Evolutionary conservation across 441 rosid genomes (phyloP).

Genomic region (Melastoma candidum): DNA sequence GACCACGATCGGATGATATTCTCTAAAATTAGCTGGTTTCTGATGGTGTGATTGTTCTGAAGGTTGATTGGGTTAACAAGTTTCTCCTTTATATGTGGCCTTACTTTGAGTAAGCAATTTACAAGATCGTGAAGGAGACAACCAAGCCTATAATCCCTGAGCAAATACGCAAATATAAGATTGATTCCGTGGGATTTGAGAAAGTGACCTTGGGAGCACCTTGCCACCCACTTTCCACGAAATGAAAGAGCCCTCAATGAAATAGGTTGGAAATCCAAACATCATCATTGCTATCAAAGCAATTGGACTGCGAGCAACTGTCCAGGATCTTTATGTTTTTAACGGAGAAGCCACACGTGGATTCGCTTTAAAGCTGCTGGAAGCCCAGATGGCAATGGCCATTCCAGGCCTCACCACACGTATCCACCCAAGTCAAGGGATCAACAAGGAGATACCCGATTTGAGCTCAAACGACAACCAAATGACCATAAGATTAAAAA

Average conservation of each 20-base stretch:
- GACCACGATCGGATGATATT: too few relatives aligned
- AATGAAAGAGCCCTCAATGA: constrained; percentile 55
- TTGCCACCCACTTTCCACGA: constrained; percentile 62
- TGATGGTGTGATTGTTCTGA: constrained; percentile 8
- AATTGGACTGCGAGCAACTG: constrained; percentile 51
- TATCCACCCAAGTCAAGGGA: too few relatives aligned
- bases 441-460: too few relatives aligned
- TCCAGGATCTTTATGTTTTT: constrained; percentile 23
- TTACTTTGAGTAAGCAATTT: constrained; percentile 56
- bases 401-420: too few relatives aligned
- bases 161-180: constrained; percentile 55
- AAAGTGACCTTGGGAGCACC: constrained; percentile 44
- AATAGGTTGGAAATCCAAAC: constrained; percentile 78
- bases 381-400: too few relatives aligned
- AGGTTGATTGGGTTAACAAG: constrained; percentile 72
- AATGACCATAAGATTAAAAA: too few relatives aligned
- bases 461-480: too few relatives aligned
- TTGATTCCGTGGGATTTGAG: constrained; percentile 63
- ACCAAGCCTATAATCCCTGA: constrained; percentile 63
- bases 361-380: too few relatives aligned
- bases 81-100: constrained; percentile 59
- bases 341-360: too few relatives aligned
- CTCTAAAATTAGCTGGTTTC: neutral
- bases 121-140: constrained; percentile 36
- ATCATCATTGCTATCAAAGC: constrained; percentile 46